phyloP scores from a whole-genome alignment of 2,329 filamentous ascomycete species.

The Claviceps fusiformis region DNA sequence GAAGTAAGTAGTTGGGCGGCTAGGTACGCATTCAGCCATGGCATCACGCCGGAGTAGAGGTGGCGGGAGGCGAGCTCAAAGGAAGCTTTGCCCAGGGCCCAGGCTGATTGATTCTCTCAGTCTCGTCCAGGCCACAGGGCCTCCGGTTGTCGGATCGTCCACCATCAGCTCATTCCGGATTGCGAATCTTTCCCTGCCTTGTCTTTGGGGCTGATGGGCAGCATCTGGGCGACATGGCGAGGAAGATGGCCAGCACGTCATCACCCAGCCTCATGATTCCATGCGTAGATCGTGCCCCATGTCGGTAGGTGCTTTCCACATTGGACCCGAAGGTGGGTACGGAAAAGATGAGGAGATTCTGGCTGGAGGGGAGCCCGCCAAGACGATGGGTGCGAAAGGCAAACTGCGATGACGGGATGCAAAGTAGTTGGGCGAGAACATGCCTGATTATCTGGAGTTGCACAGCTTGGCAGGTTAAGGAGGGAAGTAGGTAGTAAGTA shows the following conservation, averaged over 20 bases:
- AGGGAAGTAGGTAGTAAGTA: too few relatives aligned
- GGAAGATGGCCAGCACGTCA: slow-evolving; percentile 2
- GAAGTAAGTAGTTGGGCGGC: too few relatives aligned
- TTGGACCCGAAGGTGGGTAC: neutral
- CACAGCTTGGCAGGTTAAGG: too few relatives aligned
- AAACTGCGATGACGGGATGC: neutral
- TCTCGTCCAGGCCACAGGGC: too few relatives aligned
- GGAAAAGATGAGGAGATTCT: neutral
- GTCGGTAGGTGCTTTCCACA: neutral
- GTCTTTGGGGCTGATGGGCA: neutral
- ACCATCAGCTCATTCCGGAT: too few relatives aligned
- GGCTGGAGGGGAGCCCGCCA: too few relatives aligned
- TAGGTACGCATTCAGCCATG: neutral
- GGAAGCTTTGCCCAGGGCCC: too few relatives aligned
- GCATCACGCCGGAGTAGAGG: neutral
- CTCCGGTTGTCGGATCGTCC: too few relatives aligned
- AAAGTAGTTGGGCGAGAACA: neutral
- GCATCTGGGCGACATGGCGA: neutral
- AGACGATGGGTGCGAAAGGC: neutral
- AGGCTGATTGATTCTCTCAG: too few relatives aligned
- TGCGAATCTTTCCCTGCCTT: neutral
- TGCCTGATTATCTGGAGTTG: too few relatives aligned
- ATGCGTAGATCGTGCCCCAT: neutral
- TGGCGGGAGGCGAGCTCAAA: too few relatives aligned
- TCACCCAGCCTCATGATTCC: slow-evolving; percentile 1